Conservation (phyloP, 2,329 filamentous ascomycete genomes). For the Dothistroma septosporum region DNA sequence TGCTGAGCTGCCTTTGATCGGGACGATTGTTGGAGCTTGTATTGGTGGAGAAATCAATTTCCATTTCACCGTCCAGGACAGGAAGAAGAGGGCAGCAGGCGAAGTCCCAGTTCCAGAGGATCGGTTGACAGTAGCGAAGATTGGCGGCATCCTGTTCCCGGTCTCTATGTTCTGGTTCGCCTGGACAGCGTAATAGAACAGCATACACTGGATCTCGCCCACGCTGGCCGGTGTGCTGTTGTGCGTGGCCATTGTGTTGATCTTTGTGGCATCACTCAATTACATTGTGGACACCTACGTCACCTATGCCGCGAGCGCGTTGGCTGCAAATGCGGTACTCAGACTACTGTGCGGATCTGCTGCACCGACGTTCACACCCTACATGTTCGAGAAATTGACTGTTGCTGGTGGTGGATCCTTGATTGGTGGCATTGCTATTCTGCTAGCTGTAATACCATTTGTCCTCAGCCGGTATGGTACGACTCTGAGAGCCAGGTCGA, state of each 20-base stretch:
- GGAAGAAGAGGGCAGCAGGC: slow-evolving; percentile 38
- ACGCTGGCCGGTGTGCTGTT: slow-evolving; percentile 46
- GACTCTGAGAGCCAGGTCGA: background rate
- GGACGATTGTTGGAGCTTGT: slow-evolving; percentile 47
- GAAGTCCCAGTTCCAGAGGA: slow-evolving; percentile 41
- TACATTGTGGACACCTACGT: slow-evolving; percentile 53
- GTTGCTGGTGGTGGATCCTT: slow-evolving; percentile 36
- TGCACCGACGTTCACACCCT: slow-evolving; percentile 31
- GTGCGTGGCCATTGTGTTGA: slow-evolving; percentile 39
- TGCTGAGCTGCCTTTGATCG: slow-evolving; percentile 48
- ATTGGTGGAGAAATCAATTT: slow-evolving; percentile 44
- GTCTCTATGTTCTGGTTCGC: slow-evolving; percentile 36
- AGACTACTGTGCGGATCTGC: slow-evolving; percentile 31
- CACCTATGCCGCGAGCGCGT: slow-evolving; percentile 33
- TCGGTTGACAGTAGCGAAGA: slow-evolving; percentile 31
- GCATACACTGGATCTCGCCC: slow-evolving; percentile 46
- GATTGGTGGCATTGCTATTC: slow-evolving; percentile 43
- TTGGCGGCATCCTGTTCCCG: slow-evolving; percentile 33
- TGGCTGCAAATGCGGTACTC: slow-evolving; percentile 32
- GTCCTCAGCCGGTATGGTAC: slow-evolving; percentile 33
- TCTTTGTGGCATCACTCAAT: slow-evolving; percentile 53
- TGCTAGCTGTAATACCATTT: slow-evolving; percentile 34
- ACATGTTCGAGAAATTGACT: slow-evolving; percentile 32
- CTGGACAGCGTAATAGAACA: slow-evolving; percentile 39
- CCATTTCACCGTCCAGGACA: slow-evolving; percentile 38